A percentile compares a stretch with the other conserved stretches of the same genome.
Conservation (phyloP, 352 stramenopile species). For the Phytophthora ohioensis region DNA sequence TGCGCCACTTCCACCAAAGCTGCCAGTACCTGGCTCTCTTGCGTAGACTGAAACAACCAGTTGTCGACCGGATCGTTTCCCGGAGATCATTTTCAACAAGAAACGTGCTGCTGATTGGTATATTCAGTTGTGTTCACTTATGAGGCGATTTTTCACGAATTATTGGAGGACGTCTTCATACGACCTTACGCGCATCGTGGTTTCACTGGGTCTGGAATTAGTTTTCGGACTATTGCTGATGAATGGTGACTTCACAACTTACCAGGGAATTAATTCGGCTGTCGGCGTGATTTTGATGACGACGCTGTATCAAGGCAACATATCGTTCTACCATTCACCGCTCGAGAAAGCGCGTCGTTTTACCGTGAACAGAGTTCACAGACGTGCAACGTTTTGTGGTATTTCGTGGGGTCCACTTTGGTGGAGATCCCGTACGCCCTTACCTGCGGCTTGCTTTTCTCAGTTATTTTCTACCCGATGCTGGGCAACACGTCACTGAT, state of each 20-base stretch:
- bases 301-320: conserved; percentile 22
- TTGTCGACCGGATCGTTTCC: neutral
- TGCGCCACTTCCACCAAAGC: neutral
- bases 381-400: conserved; percentile 24
- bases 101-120: conserved; percentile 49
- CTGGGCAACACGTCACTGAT: conserved; percentile 28
- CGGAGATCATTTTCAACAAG: neutral
- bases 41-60: neutral
- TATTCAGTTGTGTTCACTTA: conserved; percentile 49
- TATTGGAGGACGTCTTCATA: conserved; percentile 88
- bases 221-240: conserved; percentile 80
- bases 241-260: conserved; percentile 47
- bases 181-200: conserved; percentile 79
- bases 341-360: conserved; percentile 14
- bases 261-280: conserved; percentile 55
- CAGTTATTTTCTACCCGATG: conserved; percentile 25
- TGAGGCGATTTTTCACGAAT: conserved; percentile 51
- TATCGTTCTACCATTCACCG: conserved; percentile 20
- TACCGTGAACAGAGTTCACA: conserved; percentile 22
- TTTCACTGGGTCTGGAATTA: conserved; percentile 78
- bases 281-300: conserved; percentile 45
- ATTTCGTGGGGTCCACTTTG: conserved; percentile 17
- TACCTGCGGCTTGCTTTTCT: conserved; percentile 19
- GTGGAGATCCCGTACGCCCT: conserved; percentile 28
- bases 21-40: conserved; percentile 1